phyloP scores from a whole-genome alignment of 257 asterid genomes.

The Dorcoceras hygrometricum region DNA sequence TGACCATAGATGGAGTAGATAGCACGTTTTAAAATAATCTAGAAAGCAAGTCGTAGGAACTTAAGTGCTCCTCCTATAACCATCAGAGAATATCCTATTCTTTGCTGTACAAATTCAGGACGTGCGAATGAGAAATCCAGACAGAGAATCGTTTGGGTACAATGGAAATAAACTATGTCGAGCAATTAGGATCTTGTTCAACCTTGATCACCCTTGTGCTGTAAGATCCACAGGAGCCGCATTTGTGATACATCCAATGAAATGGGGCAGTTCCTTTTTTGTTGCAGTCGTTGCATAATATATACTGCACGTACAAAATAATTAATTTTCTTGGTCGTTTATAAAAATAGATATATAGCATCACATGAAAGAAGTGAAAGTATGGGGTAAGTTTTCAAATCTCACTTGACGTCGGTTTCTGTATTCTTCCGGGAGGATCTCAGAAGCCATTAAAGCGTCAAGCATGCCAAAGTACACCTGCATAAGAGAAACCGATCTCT shows the following conservation, averaged over 20 bases:
- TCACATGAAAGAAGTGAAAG: background rate
- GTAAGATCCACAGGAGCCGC: constrained; percentile 79
- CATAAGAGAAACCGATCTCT: constrained; percentile 15
- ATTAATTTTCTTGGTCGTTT: background rate
- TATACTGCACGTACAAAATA: constrained; percentile 43
- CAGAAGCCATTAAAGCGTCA: constrained; percentile 90
- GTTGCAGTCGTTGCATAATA: constrained; percentile 87
- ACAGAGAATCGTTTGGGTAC: background rate
- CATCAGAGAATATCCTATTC: background rate
- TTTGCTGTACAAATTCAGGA: background rate
- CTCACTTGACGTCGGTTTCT: constrained; percentile 77
- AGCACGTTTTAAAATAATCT: background rate
- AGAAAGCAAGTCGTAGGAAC: no score
- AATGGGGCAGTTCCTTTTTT: constrained; percentile 76
- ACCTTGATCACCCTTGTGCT: constrained; percentile 88
- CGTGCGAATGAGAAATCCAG: no score
- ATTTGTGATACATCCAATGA: constrained; percentile 95
- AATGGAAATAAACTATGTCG: constrained; percentile 29
- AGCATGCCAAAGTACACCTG: constrained; percentile 98
- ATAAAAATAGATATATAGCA: background rate
- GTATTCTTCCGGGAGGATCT: constrained; percentile 88
- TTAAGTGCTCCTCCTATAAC: background rate
- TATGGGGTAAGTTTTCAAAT: background rate
- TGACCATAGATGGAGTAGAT: no score
- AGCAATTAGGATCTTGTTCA: constrained; percentile 55